Base-by-base conservation (phyloP, 2,329 filamentous ascomycete species). In the Pseudocercospora eumusae region DNA sequence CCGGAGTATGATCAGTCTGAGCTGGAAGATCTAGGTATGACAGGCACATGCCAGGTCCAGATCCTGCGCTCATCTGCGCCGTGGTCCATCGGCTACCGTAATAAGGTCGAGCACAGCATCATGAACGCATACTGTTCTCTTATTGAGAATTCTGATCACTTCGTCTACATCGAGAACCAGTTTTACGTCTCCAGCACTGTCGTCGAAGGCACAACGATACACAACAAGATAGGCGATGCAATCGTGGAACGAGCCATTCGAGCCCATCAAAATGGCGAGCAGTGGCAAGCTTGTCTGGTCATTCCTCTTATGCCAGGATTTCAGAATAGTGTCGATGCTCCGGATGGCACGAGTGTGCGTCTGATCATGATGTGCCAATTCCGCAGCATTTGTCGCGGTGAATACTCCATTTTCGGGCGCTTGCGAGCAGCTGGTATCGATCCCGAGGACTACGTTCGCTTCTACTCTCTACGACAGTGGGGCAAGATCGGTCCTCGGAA, bases 271-370 rank as follows among this genome's bases (percentile, higher is more conserved):
- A 91, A 96, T 36, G 86, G 88, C 55, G 92, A 98, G 75, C 87
- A 92, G 59, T 99, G 95, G 95, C 88, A 91, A 66, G 92, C 90
- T 42, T 88, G 92, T 63, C 89, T 98, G 66, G 78, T 98, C 64
- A 96, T 99, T 62, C 95, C 95, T 1, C 82, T 99, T 31, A 96
- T 99, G 87, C 95, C 95, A n/a, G 95, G 95, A 1, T 99, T 98
- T 78, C 93, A 98, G 76, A 97, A 96, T 72, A 96, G 92, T 0
- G 93, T 99, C 20, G 92, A 96, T 69, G 88, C 92, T 67, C 91
- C 95, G 70, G 93, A 97, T 68, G 95, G 95, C 44, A 96, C 91
- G 36, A 97, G 93, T 77, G 90, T 99, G 45, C 88, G 95, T 59
- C 80, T 98, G 65, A 99, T 98, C 75, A 92, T 99, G 85, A 92